These are phyloP conservation scores for Symbiodinium natans DNA, from an alignment of 73 alveolate genomes.

Conservation along the genomic window DNA sequence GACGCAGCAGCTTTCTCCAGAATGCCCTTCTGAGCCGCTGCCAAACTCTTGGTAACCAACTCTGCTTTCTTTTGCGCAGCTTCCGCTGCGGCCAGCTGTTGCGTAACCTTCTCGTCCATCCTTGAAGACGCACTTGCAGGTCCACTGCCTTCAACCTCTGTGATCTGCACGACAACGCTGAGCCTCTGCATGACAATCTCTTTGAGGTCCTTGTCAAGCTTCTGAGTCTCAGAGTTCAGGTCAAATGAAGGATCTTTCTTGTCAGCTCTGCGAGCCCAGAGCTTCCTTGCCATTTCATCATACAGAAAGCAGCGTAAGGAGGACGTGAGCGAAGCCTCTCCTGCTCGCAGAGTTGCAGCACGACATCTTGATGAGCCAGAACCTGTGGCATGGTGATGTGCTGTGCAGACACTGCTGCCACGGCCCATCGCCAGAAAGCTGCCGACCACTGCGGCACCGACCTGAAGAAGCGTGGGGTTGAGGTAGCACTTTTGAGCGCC, in stretches of 20 bases:
- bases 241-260: constrained; percentile 27
- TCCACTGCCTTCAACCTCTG: neutral
- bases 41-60: neutral
- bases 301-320: constrained; percentile 14
- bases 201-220: constrained; percentile 31
- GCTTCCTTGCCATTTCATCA: constrained; percentile 14
- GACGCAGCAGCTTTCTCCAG: constrained; percentile 10
- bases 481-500: constrained; percentile 36
- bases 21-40: neutral
- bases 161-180: neutral
- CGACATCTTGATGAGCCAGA: neutral
- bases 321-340: neutral
- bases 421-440: constrained; percentile 7
- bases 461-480: constrained; percentile 30
- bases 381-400: constrained; percentile 10
- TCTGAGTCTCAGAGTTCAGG: neutral
- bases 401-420: neutral
- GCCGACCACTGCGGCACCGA: constrained; percentile 35
- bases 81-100: constrained; percentile 34
- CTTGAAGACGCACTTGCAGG: neutral
- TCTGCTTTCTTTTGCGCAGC: constrained; percentile 41
- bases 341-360: constrained; percentile 22
- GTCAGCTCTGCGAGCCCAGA: constrained; percentile 42
- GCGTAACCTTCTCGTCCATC: neutral
- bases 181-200: constrained; percentile 19